These are phyloP conservation scores for Calophaca sinica DNA, from an alignment of 306 rosid species.

Conservation along the genomic window DNA sequence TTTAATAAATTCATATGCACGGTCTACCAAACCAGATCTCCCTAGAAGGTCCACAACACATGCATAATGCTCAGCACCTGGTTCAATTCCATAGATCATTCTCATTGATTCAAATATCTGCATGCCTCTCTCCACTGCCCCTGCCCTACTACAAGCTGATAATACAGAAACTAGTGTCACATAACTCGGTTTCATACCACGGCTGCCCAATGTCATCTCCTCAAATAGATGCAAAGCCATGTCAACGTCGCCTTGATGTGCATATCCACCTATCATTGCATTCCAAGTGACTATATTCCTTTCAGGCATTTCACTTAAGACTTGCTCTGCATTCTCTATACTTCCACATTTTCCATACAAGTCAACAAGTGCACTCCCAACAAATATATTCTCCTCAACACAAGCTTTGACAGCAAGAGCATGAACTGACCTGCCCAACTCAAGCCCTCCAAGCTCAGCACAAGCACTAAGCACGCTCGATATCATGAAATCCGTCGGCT, in stretches of 20 bases:
- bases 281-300: constrained; percentile 80
- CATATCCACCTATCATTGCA: constrained; percentile 76
- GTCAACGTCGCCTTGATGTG: constrained; percentile 74
- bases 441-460: constrained; percentile 77
- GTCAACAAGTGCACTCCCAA: constrained; percentile 87
- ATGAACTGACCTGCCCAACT: constrained; percentile 80
- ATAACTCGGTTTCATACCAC: constrained; percentile 58
- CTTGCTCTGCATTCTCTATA: constrained; percentile 64
- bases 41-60: constrained; percentile 83
- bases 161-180: constrained; percentile 79
- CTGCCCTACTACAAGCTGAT: constrained; percentile 84
- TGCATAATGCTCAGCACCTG: constrained; percentile 88
- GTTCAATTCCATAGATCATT: constrained; percentile 60
- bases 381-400: constrained; percentile 74
- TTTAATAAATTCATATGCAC: constrained; percentile 73
- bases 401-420: constrained; percentile 75
- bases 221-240: constrained; percentile 70
- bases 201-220: constrained; percentile 56
- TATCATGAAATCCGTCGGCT: constrained; percentile 80
- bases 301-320: constrained; percentile 62
- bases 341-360: constrained; percentile 94
- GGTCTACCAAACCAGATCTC: constrained; percentile 85
- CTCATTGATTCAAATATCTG: constrained; percentile 72
- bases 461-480: constrained; percentile 82
- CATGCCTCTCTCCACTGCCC: constrained; percentile 76